Evolutionary conservation across 1,139 yeast genomes (phyloP).

Genomic region (Magnusiomyces starmeri): DNA sequence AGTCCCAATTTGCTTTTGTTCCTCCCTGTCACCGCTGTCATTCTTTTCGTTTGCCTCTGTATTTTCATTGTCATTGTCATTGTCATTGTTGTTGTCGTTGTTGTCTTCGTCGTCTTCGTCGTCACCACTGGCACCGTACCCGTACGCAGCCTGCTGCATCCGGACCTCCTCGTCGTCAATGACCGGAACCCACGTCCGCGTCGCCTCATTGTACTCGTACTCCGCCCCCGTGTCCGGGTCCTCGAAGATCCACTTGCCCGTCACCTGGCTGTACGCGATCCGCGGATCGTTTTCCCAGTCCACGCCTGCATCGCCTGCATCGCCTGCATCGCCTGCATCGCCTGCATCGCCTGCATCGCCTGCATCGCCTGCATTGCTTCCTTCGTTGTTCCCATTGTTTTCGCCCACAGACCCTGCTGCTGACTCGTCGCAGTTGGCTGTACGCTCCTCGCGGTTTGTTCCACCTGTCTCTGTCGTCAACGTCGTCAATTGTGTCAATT

Average conservation of each 20-base stretch:
- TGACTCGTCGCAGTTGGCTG: conserved; percentile 29
- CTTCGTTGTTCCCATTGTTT: too few species aligned
- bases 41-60: background rate
- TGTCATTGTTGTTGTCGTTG: too few species aligned
- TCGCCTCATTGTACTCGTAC: conserved; percentile 32
- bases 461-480: conserved; percentile 20
- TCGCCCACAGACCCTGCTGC: too few species aligned
- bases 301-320: too few species aligned
- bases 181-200: conserved; percentile 34
- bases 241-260: conserved; percentile 34
- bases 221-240: conserved; percentile 28
- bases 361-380: too few species aligned
- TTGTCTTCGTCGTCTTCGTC: conserved; percentile 7
- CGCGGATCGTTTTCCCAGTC: conserved; percentile 28
- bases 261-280: conserved; percentile 30
- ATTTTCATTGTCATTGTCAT: too few species aligned
- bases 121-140: too few species aligned
- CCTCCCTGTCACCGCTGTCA: too few species aligned
- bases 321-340: too few species aligned
- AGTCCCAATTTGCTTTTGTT: background rate
- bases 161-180: conserved; percentile 21
- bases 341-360: too few species aligned
- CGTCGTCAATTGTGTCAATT: background rate
- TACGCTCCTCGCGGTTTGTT: conserved; percentile 31
- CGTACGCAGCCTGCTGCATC: conserved; percentile 22